A percentile compares a stretch with the other conserved stretches of the same genome.
These are phyloP conservation scores for Paxillus rubicundulus DNA, from an alignment of 768 basidiomycete genomes.

Conservation along the genomic window DNA sequence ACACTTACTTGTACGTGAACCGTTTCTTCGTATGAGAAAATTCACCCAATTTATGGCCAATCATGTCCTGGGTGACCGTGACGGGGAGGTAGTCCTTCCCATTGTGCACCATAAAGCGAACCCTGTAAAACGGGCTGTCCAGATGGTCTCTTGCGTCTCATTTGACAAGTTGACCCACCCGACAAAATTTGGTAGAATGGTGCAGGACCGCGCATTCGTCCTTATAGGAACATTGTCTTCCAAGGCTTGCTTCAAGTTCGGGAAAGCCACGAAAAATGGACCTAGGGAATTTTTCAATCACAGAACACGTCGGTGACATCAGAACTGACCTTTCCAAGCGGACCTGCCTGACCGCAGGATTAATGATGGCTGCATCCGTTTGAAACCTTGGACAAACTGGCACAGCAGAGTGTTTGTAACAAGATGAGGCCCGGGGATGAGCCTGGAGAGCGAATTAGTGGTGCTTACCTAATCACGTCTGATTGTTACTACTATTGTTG, in stretches of 20 bases:
- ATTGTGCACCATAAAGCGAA: slow-evolving; percentile 92
- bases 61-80: slow-evolving; percentile 92
- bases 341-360: slow-evolving; percentile 64
- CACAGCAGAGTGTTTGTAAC: too few species aligned
- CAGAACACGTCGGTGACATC: neutral
- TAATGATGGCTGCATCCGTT: slow-evolving; percentile 60
- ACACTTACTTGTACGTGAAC: slow-evolving; percentile 79
- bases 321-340: slow-evolving; percentile 74
- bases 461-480: neutral
- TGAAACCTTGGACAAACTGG: neutral
- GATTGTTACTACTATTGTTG: too few species aligned
- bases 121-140: slow-evolving; percentile 38
- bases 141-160: neutral
- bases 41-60: slow-evolving; percentile 96
- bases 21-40: slow-evolving; percentile 88
- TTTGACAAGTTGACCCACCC: slow-evolving; percentile 54
- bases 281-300: slow-evolving; percentile 44
- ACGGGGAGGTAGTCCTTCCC: slow-evolving; percentile 89
- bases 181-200: slow-evolving; percentile 93
- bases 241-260: slow-evolving; percentile 78
- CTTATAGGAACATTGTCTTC: slow-evolving; percentile 81
- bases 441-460: too few species aligned
- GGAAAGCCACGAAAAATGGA: slow-evolving; percentile 93
- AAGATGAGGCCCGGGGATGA: too few species aligned
- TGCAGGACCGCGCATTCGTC: slow-evolving; percentile 86